Evolutionary conservation across 2,329 filamentous ascomycete genomes (phyloP), one percentile per base, ranked within the genome.

Genomic region (Talaromyces funiculosus): DNA sequence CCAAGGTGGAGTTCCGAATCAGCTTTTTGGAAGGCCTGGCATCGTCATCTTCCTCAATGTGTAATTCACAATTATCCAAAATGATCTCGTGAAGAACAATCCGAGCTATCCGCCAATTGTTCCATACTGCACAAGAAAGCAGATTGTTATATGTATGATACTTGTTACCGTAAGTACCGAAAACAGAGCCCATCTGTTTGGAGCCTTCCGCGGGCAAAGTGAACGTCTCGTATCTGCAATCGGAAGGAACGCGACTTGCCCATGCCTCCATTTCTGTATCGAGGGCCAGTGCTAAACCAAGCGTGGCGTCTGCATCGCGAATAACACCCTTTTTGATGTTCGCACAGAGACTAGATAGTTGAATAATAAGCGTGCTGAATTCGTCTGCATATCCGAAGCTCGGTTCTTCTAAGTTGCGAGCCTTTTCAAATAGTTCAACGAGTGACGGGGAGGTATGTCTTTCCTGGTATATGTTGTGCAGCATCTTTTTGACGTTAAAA

Each of bases 61-160:
- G 29, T 12, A 18, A 12, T 20, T 33, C 9, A 33, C 47, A 53
- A 16, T 31, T 43, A 4, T 61, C 43, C 20, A 59, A 33, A 35
- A 61, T 60, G n/a, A 64, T 20, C 37, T 64, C 61, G 9, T 64
- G 57, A 14, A 64, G n/a, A 6, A 64, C 9, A n/a, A 62, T 45
- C 20, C 62, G 61, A 1, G 53, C 54, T 1, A 53, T 20, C 16
- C 62, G 61, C 47, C 55, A 60, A 20, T 64, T 62, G 16, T 61
- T 64, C 62, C 62, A 64, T 38, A 62, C 20, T 22, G 18, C 35
- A 29, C 61, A 60, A 16, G 56, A 40, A 14, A 37, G 53, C 24
- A 64, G 37, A 45, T 57, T 47, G 16, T 47, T 35, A 42, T 62
- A 62, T 4, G 61, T 24, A 31, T 64, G 61, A 9, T 64, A 62